Base-by-base conservation (phyloP, 129 eudicot genomes). In the Oenanthe sinensis region DNA sequence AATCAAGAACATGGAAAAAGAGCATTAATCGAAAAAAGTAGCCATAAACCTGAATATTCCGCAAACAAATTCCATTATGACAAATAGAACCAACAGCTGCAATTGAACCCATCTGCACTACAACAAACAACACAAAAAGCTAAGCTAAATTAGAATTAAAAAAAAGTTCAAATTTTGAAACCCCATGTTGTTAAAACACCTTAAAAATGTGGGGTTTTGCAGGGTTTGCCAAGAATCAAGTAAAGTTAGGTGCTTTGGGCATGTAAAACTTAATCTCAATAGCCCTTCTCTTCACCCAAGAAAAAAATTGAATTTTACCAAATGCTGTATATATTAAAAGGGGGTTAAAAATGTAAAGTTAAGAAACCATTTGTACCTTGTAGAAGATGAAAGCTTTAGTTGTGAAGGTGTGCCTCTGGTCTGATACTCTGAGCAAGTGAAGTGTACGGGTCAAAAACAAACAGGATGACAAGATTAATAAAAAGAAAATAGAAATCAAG, bases 41-140 rank as follows among this genome's bases (percentile, higher is more conserved):
- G 30, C 13, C 75, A 63, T 84, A 2, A 72, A 88, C 92, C 93
- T 89, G 87, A 63, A 82, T 65, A 77, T 80, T 83, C 48, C 75
- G 81, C 68, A 82, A 75, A 77, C 82, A 83, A 8, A 82, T 76
- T 65, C 81, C 81, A 74, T 81, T 77, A 75, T 54, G 68, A 75
- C 76, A 80, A 71, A 30, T 76, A 1, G 88, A 85, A 26, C 84
- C 77, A 48, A 81, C 72, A 75, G 81, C 86, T 47, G 81, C 83
- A 79, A 78, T 71, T 6, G 91, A 81, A 74, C 80, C 79, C 91
- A 89, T 87, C 67, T 20, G 76, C 78, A 72, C 50, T 8, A 40
- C 1, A 72, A 22, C n/a, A 71, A 30, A 4, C 14, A 42, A 46
- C 40, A 71, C 42, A 19, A 33, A 33, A 71, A 26, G n/a, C 22